These are phyloP conservation scores for Gloeophyllum trabeum DNA, from an alignment of 768 basidiomycete species.

Conservation along the genomic window DNA sequence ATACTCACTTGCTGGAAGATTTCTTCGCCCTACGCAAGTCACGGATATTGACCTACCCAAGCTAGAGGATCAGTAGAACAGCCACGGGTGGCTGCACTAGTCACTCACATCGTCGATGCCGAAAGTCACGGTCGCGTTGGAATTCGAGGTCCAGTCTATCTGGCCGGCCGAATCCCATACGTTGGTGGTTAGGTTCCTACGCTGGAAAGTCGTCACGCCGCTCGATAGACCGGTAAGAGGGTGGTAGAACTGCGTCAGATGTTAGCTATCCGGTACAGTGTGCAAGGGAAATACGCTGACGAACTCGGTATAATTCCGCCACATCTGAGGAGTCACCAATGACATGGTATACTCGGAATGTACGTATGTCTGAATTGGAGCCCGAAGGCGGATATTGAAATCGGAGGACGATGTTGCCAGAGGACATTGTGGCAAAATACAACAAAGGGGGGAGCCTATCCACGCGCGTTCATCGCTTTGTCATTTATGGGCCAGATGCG, in stretches of 20 bases:
- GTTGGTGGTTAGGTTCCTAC: slow-evolving; percentile 31
- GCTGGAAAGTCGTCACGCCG: slow-evolving; percentile 35
- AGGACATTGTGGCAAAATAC: slow-evolving; percentile 16
- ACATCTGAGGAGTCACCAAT: no score
- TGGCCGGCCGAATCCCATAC: slow-evolving; percentile 41
- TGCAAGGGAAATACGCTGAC: no score
- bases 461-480: no score
- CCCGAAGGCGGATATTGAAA: slow-evolving; percentile 21
- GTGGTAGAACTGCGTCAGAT: slow-evolving; percentile 10
- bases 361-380: slow-evolving; percentile 25
- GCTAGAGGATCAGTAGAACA: no score
- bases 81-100: no score
- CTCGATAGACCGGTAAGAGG: slow-evolving; percentile 27
- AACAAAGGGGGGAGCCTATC: no score
- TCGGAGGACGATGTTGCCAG: slow-evolving; percentile 25
- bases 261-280: no score
- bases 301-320: no score
- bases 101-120: slow-evolving; percentile 36
- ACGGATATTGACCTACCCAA: slow-evolving; percentile 25
- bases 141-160: slow-evolving; percentile 38
- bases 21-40: slow-evolving; percentile 41
- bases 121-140: slow-evolving; percentile 34
- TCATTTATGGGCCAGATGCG: no score
- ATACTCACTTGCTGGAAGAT: slow-evolving; percentile 33
- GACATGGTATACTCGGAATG: slow-evolving; percentile 28